phyloP scores from a whole-genome alignment of 208 protist species.

The Zelonia costaricensis region DNA sequence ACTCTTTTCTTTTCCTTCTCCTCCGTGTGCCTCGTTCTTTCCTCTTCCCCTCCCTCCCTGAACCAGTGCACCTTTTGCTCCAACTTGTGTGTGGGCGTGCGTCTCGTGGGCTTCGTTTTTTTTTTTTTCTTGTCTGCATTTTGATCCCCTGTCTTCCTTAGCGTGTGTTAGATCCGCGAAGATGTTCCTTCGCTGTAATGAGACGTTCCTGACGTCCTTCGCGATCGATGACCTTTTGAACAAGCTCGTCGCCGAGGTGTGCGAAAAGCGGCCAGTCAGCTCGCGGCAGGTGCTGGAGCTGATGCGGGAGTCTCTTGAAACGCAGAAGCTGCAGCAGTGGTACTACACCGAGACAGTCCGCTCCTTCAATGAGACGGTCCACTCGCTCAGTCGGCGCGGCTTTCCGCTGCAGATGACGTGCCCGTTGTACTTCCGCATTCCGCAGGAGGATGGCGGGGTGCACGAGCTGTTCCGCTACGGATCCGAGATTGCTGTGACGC shows the following conservation, averaged over 20 bases:
- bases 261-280: constrained; percentile 24
- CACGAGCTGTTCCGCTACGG: constrained; percentile 65
- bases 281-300: constrained; percentile 27
- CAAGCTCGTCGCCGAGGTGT: constrained; percentile 31
- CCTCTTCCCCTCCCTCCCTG: background rate
- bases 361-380: constrained; percentile 28
- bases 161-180: no score
- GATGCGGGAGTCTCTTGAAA: constrained; percentile 25
- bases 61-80: background rate
- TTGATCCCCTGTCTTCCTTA: no score
- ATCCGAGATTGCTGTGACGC: constrained; percentile 43
- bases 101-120: background rate
- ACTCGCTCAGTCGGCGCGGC: constrained; percentile 22
- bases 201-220: constrained; percentile 28
- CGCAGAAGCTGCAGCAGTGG: constrained; percentile 28
- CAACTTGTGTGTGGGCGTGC: background rate
- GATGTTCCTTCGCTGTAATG: constrained; percentile 31
- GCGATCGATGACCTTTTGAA: constrained; percentile 24
- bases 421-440: constrained; percentile 52
- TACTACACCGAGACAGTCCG: constrained; percentile 30
- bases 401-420: constrained; percentile 33
- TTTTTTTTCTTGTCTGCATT: background rate
- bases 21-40: background rate
- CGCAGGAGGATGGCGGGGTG: constrained; percentile 42
- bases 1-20: constrained; percentile 5